A percentile compares a stretch with the other conserved stretches of the same genome.
phyloP scores from a whole-genome alignment of 1,284 basidiomycete genomes.

The Trichosporon coremiiforme region DNA sequence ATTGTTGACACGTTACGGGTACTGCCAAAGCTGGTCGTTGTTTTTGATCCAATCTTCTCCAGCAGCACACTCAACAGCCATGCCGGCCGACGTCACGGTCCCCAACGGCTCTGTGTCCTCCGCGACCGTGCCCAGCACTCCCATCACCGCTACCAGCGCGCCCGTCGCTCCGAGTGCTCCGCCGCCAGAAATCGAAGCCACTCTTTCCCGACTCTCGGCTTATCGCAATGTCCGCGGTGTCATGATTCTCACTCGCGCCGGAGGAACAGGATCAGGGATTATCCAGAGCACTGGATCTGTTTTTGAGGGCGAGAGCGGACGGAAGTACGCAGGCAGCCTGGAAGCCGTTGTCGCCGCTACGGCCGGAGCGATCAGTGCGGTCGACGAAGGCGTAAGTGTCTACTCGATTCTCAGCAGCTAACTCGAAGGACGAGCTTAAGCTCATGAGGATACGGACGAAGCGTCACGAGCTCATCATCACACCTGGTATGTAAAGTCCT shows the following conservation, averaged over 20 bases:
- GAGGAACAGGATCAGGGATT: constrained; percentile 58
- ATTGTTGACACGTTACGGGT: neutral
- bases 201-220: constrained; percentile 70
- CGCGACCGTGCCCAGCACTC: constrained; percentile 2
- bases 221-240: constrained; percentile 86
- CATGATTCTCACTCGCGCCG: constrained; percentile 70
- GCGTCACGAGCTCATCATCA: constrained; percentile 90
- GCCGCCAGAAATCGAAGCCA: constrained; percentile 75
- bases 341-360: constrained; percentile 76
- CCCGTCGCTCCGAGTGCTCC: constrained; percentile 47
- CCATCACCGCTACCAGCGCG: constrained; percentile 7
- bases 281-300: constrained; percentile 79
- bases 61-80: neutral
- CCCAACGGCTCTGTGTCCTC: constrained; percentile 5
- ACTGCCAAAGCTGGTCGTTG: neutral
- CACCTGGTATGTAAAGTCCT: constrained; percentile 67
- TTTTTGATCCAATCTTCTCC: neutral
- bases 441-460: constrained; percentile 89
- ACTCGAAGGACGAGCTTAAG: constrained; percentile 74
- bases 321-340: constrained; percentile 75
- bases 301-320: constrained; percentile 83
- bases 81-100: neutral
- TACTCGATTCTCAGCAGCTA: neutral
- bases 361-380: constrained; percentile 66
- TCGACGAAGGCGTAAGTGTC: constrained; percentile 40